Base-by-base conservation (phyloP, 1,139 yeast species). In the Hyphopichia burtonii region DNA sequence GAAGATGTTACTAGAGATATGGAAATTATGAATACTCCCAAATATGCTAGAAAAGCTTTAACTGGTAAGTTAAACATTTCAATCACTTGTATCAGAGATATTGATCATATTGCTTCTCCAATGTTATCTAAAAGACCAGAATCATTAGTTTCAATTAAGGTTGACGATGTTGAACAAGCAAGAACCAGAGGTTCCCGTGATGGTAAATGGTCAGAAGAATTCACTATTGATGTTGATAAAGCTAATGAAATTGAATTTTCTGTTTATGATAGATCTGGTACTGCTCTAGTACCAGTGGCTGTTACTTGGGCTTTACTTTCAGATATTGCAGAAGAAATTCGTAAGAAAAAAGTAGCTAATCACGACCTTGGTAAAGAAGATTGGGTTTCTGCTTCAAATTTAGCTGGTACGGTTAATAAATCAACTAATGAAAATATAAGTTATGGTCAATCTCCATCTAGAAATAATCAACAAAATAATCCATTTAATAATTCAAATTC, bases 161-260 rank as follows among this genome's bases (percentile, higher is more conserved):
- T 91, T 40, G 99, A 93, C 61, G 97, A 91, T 59, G 88, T 83
- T 30, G 84, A 86, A 41, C 79, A 82, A 46, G 95, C 85, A 1
- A 79, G 79, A 53, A 86, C 98, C 0, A 83, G 80, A 54, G 76
- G 82, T 14, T 78, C 94, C 10, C 78, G 95, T 50, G 80, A 71
- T 50, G 97, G 89, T 45, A 80, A 83, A 54, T 90, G 96, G 91
- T 78, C 77, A 56, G 99, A 93, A 57, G 86, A 82, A 40, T 88
- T 89, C 59, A 78, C 79, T 43, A 77, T 93, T 46, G 82, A 81
- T 38, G 88, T 93, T 32, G 96, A 88, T 47, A 88, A 86, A 59
- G 96, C 96, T 22, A 87, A 91, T 58, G 99, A 93, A 66, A 75
- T 91, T 38, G 97, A 91, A 55, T 71, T 93, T 45, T 80, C 91